phyloP scores from a whole-genome alignment of 768 basidiomycete genomes.

The Butyriboletus loyo region DNA sequence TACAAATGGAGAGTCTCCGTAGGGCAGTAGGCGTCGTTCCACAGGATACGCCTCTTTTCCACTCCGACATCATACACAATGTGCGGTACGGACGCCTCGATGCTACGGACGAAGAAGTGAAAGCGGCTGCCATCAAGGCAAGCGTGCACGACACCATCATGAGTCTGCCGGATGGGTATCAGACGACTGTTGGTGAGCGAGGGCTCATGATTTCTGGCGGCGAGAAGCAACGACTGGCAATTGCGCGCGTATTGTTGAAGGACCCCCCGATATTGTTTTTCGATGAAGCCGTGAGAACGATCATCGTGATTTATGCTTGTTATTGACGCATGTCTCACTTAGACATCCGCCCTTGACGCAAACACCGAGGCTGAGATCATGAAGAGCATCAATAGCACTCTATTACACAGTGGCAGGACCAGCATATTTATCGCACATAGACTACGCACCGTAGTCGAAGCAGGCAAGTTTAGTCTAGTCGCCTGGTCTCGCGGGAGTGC shows the following conservation, averaged over 20 bases:
- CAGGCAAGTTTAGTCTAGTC: slow-evolving; percentile 49
- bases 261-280: slow-evolving; percentile 97
- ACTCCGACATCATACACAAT: slow-evolving; percentile 93
- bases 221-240: slow-evolving; percentile 95
- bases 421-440: slow-evolving; percentile 97
- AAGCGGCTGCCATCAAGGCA: slow-evolving; percentile 78
- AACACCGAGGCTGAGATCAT: slow-evolving; percentile 94
- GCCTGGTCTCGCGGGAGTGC: neutral
- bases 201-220: slow-evolving; percentile 98
- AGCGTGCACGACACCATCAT: slow-evolving; percentile 81
- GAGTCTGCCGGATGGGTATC: slow-evolving; percentile 81
- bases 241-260: slow-evolving; percentile 89
- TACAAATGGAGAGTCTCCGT: slow-evolving; percentile 73
- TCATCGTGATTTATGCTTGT: neutral
- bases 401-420: slow-evolving; percentile 78
- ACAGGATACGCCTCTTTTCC: slow-evolving; percentile 97
- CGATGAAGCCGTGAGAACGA: slow-evolving; percentile 83
- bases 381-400: slow-evolving; percentile 82
- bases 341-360: slow-evolving; percentile 96
- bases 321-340: neutral
- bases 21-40: slow-evolving; percentile 88
- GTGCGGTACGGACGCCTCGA: slow-evolving; percentile 87
- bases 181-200: slow-evolving; percentile 91
- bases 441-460: slow-evolving; percentile 84
- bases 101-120: slow-evolving; percentile 88